Base-by-base conservation (phyloP, 352 stramenopile genomes). In the Peronospora farinosa region DNA sequence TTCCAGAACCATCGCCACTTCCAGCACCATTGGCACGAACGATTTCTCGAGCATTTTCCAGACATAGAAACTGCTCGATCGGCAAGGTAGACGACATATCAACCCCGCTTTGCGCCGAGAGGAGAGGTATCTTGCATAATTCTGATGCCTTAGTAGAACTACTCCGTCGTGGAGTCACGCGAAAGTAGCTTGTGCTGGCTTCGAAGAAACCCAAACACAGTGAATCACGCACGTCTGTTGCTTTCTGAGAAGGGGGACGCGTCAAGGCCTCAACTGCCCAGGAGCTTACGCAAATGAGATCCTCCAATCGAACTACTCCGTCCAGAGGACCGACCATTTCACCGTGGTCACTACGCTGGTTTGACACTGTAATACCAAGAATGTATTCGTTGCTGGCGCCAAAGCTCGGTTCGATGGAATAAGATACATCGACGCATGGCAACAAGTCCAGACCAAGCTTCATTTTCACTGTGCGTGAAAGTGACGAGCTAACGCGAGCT, bases 121-220 rank as follows among this genome's bases (percentile, higher is more conserved):
- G 58, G 2, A 79, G 44, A 17, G 54, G 9, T 2, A 82, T 30
- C 28, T 52, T 62, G 28, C 55, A 62, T 7, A 51, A 36, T 25
- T 54, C 41, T 17, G 28, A 31, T 37, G 19, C 19, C 5, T 12
- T 37, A 13, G 43, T 3, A 41, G 32, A 40, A 32, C 16, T 19
- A 47, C 30, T 31, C 7, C 25, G 30, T 19, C 54, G 65, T 3
- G 54, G 63, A 40, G 74, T 36, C 13, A 91, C 49, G n/a, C 80
- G 77, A 49, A 92, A 92, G 48, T 91, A 94, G 8, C 63, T 75
- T 10, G 83, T 92, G 37, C 78, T 87, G 0, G 74, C 72, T 60
- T 94, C 83, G 40, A 78, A 77, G 45, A 69, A 83, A n/a, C 66
- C 74, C 23, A 89, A 56, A 23, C 65, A 60, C 5, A 54, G 42